Evolutionary conservation across 306 rosid genomes (phyloP), one percentile per base, ranked within the genome.

Genomic region (Leucaena leucocephala): DNA sequence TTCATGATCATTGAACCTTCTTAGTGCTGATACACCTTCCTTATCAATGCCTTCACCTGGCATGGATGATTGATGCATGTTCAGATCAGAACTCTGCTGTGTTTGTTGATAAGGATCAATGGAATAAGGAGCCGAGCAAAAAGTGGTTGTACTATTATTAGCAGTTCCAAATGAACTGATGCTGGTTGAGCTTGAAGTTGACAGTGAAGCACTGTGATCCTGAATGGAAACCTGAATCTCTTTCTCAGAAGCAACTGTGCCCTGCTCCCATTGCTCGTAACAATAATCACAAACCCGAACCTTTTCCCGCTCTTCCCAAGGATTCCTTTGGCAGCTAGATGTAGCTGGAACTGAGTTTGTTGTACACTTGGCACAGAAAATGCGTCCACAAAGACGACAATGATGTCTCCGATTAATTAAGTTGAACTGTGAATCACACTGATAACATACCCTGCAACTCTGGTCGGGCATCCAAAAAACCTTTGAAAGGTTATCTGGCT

Each of bases 381-480:
- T 88, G 3, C 94, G 88, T 8, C 99, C 99, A 82, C 99, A 96
- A 39, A 82, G 88, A 54, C 99, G 94, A 83, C 99, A 96, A 76
- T 96, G 99, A 82, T 93, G 99, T 70, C 85, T 89, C 8, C 99
- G 97, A 73, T 96, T 93, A 72, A 96, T 79, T 22, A 96, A 19
- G 58, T 88, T 91, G 84, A 96, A 96, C 71, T 90, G 98, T 9
- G 89, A 85, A 76, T 95, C 99, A 76, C 99, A 95, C 40, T 93
- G 98, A 66, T 95, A 95, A 79, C 99, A 95, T 50, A 93, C 94
- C 82, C 90, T 87, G 76, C 99, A 93, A 79, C 94, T 95, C 62
- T 80, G 84, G 75, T 95, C 99, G 2, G 97, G 98, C 98, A 95
- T 96, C 99, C 99, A 96, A 83, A 93, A 93, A 85, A 86, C 94